Base-by-base conservation (phyloP, 176 grass and related monocot species). In the Poa annua region DNA sequence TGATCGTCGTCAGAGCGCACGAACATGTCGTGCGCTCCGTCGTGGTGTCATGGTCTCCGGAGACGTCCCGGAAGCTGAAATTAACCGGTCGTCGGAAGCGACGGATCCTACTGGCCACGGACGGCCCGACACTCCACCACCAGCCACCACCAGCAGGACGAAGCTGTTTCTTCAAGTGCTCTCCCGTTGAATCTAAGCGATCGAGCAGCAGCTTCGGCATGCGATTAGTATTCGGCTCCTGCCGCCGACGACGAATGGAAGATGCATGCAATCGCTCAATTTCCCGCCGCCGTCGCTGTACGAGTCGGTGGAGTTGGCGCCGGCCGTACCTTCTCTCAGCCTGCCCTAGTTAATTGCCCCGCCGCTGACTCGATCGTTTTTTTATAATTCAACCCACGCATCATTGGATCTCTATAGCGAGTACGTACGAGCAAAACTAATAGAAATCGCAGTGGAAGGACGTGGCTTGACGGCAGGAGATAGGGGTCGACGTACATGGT, bases 51-150 rank as follows among this genome's bases (percentile, higher is more conserved):
- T 51, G 32, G 71, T 85, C 82, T 24, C 12, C 55, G 64, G 72
- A 78, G 82, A 6, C 83, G 83, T 86, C 83, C 68, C 54, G 78
- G 83, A 77, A 81, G 70, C 77, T 81, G 39, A 85, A 62, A n/a
- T n/a, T n/a, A n/a, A 68, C 87, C 77, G 52, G 77, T 85, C 82
- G 82, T 7, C 64, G 51, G 52, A 89, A 81, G 87, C 71, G 41
- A 89, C n/a, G 4, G 53, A 29, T 38, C n/a, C 11, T 69, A 82
- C 73, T 78, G 79, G 53, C 71, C 24, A 32, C 16, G 20, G 19
- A 2, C 63, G 86, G 63, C 53, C 48, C 69, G 7, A 14, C 42
- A 1, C 24, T 80, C 77, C 57, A 38, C 87, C 7, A 25, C 2
- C 36, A n/a, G n/a, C n/a, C n/a, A n/a, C 77, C 57, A 38, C 87